These are phyloP conservation scores for Boletus coccyginus DNA, from an alignment of 768 basidiomycete genomes.

Conservation along the genomic window DNA sequence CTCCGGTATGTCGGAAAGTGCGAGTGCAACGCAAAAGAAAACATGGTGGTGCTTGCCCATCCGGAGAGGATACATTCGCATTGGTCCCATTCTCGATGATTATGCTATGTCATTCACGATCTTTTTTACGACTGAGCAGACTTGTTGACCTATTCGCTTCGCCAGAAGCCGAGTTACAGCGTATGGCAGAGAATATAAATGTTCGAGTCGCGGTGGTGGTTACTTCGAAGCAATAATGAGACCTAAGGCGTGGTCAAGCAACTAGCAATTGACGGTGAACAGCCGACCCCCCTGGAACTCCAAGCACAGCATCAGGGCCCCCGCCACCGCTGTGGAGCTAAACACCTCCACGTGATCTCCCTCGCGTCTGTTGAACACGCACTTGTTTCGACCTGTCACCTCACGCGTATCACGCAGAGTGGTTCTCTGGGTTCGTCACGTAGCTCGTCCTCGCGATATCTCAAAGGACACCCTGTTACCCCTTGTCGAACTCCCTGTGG, in stretches of 20 bases:
- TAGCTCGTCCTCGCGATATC: conserved; percentile 95
- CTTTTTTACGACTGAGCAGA: not conserved
- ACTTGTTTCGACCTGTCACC: too few species aligned
- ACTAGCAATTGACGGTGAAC: too few species aligned
- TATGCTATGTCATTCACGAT: not conserved
- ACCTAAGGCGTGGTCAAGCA: not conserved
- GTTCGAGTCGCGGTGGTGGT: too few species aligned
- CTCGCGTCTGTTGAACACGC: too few species aligned
- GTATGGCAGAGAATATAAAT: not conserved
- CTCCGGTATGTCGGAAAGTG: not conserved
- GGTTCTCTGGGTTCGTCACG: conserved; percentile 93
- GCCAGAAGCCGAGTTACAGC: too few species aligned
- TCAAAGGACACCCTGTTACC: conserved; percentile 73
- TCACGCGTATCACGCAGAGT: conserved; percentile 51
- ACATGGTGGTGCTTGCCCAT: not conserved
- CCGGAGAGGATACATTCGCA: not conserved
- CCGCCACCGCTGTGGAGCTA: too few species aligned
- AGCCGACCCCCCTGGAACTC: too few species aligned
- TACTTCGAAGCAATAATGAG: not conserved
- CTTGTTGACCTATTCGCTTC: not conserved
- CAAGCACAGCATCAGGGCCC: too few species aligned
- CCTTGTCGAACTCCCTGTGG: conserved; percentile 63
- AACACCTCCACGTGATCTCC: conserved; percentile 91
- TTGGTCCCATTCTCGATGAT: not conserved
- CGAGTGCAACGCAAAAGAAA: not conserved